Evolutionary conservation across 805 yeast species (phyloP), one percentile per base, ranked within the genome.

Genomic region (Brettanomyces sp.): DNA sequence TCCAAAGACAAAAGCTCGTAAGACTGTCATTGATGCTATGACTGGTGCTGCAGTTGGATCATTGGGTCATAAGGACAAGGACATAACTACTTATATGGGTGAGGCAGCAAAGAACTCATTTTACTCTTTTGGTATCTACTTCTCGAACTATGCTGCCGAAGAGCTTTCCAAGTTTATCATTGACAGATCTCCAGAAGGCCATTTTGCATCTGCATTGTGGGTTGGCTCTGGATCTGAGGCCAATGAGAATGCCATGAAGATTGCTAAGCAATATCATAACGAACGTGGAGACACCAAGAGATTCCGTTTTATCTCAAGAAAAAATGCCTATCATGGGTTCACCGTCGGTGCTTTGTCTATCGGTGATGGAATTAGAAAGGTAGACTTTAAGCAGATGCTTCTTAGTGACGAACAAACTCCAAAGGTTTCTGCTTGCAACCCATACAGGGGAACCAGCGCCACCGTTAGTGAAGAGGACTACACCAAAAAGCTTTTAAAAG

Each of bases 201-300:
- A 63, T 7, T 70, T 69, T 48, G 52, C 60, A 3, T 62, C 71
- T 24, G 74, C 70, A 12, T 48, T 68, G 41, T 65, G 85, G 49
- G 74, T 79, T 51, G 82, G 82, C 54, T 77, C 86, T 2, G 95
- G 95, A 44, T 73, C 89, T 21, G 91, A 83, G 61, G 87, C 91
- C 41, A 83, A 83, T 56, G 91, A 83, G 58, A 87, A 86, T 33
- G 89, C 89, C 4, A 62, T 83, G 56, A 83, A 84, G 60, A 82
- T 84, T 57, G 84, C 84, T 24, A 63, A 66, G 52, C 77, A 73
- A 55, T 72, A 72, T 52, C 68, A 63, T 49, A 53, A 66, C 42
- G 77, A 73, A 55, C 65, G 59, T 23, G 72, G 72, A 34, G 70
- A 69, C 47, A 57, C 65, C 7, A 59, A 63, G 38, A 69, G 74